phyloP scores from a whole-genome alignment of 2,329 filamentous ascomycete species.

The Aplosporella prunicola region DNA sequence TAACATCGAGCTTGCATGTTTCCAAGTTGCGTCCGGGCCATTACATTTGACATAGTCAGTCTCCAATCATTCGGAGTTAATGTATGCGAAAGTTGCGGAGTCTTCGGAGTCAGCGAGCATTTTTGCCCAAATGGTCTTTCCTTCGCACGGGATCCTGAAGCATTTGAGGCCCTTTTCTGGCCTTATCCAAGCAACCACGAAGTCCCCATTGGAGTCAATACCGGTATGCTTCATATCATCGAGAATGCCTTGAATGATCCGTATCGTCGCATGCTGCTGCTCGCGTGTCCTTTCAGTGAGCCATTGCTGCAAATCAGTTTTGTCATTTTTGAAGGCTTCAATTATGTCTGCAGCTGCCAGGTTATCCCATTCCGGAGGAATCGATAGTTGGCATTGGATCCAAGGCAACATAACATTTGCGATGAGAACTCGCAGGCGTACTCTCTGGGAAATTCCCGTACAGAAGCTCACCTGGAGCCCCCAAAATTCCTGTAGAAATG shows the following conservation, averaged over 20 bases:
- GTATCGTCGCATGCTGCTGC: neutral
- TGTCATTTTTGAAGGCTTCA: neutral
- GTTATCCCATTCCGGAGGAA: neutral
- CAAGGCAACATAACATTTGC: constrained; percentile 11
- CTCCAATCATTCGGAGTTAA: constrained; percentile 6
- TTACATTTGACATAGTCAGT: constrained; percentile 3
- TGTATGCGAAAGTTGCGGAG: constrained; percentile 12
- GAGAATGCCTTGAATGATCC: neutral
- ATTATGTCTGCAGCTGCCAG: neutral
- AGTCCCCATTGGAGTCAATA: neutral
- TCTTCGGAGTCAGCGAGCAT: constrained; percentile 10
- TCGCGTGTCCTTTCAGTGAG: neutral
- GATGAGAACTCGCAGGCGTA: constrained; percentile 13
- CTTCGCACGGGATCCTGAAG: constrained; percentile 3
- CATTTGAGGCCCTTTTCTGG: neutral
- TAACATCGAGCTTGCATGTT: neutral
- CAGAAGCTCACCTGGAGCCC: constrained; percentile 19
- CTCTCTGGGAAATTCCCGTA: constrained; percentile 16
- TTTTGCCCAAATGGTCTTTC: constrained; percentile 3
- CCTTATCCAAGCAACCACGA: constrained; percentile 4
- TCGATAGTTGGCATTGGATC: neutral
- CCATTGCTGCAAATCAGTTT: neutral
- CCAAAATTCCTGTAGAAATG: constrained; percentile 11
- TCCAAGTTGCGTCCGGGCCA: constrained; percentile 1
- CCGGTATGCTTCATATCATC: neutral